phyloP scores from a whole-genome alignment of 179 eudicot genomes.

The Corrigiola litoralis region DNA sequence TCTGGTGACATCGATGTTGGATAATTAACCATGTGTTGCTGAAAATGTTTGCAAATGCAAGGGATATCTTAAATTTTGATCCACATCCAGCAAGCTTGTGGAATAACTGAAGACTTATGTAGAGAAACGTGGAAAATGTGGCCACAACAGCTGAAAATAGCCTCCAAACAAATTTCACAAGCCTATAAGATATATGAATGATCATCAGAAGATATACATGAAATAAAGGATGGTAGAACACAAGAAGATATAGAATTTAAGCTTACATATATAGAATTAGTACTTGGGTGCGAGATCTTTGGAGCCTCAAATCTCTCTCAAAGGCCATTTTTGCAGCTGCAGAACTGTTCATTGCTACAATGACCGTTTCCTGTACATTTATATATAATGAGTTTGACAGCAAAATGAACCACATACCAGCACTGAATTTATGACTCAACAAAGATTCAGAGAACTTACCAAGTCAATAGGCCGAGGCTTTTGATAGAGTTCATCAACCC shows the following conservation, averaged over 20 bases:
- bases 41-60: constrained; percentile 39
- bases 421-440: background rate
- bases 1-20: constrained; percentile 63
- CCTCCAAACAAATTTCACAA: constrained; percentile 36
- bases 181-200: constrained; percentile 43
- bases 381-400: constrained; percentile 6
- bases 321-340: constrained; percentile 52
- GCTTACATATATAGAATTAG: constrained; percentile 44
- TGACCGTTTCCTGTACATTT: constrained; percentile 53
- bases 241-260: constrained; percentile 15
- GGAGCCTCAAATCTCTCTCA: constrained; percentile 28
- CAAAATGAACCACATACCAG: background rate
- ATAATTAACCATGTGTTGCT: constrained; percentile 51
- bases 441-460: constrained; percentile 40
- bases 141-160: constrained; percentile 58
- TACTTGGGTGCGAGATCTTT: constrained; percentile 23
- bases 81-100: constrained; percentile 37
- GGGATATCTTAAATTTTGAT: constrained; percentile 32
- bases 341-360: constrained; percentile 72
- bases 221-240: background rate
- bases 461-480: constrained; percentile 52
- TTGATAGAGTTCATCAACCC: constrained; percentile 63
- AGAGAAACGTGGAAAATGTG: constrained; percentile 56
- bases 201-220: constrained; percentile 10
- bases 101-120: constrained; percentile 50